Evolutionary conservation across 352 stramenopile species (phyloP).

Genomic region (Hyaloperonospora arabidopsidis): DNA sequence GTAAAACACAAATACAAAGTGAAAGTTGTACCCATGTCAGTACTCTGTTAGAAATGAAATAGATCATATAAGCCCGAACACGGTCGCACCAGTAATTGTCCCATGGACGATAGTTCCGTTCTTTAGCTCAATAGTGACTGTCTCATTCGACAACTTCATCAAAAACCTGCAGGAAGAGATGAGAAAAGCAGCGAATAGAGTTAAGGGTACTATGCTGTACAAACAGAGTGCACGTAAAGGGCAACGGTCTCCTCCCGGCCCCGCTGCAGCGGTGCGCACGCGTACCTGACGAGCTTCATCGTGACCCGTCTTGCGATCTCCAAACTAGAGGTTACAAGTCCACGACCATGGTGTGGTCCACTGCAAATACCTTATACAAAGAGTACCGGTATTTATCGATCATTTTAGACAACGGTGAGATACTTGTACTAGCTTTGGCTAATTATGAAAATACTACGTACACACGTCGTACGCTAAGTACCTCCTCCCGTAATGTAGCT

Average conservation of each 20-base stretch:
- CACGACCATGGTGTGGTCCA: too few relatives aligned
- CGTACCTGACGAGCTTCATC: conserved; percentile 44
- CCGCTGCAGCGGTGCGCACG: neutral
- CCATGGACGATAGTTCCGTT: conserved; percentile 99
- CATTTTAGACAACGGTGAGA: too few relatives aligned
- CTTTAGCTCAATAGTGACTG: conserved; percentile 99
- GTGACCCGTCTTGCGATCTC: too few relatives aligned
- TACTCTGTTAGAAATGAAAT: neutral
- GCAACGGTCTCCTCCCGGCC: neutral
- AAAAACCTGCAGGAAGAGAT: conserved; percentile 73
- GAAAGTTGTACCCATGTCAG: too few relatives aligned
- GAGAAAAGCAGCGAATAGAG: neutral
- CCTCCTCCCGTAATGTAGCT: too few relatives aligned
- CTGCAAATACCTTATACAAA: too few relatives aligned
- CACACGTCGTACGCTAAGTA: too few relatives aligned
- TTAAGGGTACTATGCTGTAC: neutral
- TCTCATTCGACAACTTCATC: conserved; percentile 98
- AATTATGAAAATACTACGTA: too few relatives aligned
- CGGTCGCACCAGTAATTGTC: conserved; percentile 88
- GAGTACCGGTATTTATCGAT: too few relatives aligned
- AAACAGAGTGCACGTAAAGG: neutral
- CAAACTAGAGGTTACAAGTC: too few relatives aligned
- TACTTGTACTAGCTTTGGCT: too few relatives aligned
- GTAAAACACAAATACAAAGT: conserved; percentile 2
- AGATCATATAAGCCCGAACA: conserved; percentile 1